Conservation (phyloP, 179 eudicot species). For the Drosera spatulata region DNA sequence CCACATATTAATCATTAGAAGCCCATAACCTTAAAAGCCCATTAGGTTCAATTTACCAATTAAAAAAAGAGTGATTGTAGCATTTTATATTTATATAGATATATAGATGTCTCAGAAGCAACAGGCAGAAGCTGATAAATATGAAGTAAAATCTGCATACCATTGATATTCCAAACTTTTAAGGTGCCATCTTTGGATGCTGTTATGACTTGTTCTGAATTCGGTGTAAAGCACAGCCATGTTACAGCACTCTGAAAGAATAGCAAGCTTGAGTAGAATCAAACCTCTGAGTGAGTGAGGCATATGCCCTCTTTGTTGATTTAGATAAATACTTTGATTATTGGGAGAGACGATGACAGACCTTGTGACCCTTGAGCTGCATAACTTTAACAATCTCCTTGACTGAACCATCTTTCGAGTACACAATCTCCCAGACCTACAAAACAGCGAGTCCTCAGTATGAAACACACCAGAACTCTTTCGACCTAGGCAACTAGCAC, state of each 20-base stretch:
- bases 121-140: background rate
- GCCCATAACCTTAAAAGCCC: too few species aligned
- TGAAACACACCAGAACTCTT: too few species aligned
- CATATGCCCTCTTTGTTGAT: background rate
- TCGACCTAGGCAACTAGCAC: too few species aligned
- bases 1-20: too few species aligned
- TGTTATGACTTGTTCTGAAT: slow-evolving; percentile 87
- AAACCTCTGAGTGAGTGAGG: too few species aligned
- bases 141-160: slow-evolving; percentile 30
- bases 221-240: slow-evolving; percentile 83
- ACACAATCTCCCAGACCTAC: slow-evolving; percentile 93
- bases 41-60: too few species aligned
- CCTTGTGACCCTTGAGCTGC: slow-evolving; percentile 99
- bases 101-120: too few species aligned
- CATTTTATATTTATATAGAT: too few species aligned
- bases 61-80: too few species aligned
- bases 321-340: background rate
- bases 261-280: background rate
- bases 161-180: slow-evolving; percentile 93
- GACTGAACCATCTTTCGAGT: slow-evolving; percentile 85
- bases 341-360: slow-evolving; percentile 12
- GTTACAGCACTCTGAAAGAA: slow-evolving; percentile 89
- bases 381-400: slow-evolving; percentile 82
- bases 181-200: slow-evolving; percentile 95
- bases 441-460: background rate